Evolutionary conservation across 306 rosid species (phyloP).

Genomic region (Vigna reflexopilosa): DNA sequence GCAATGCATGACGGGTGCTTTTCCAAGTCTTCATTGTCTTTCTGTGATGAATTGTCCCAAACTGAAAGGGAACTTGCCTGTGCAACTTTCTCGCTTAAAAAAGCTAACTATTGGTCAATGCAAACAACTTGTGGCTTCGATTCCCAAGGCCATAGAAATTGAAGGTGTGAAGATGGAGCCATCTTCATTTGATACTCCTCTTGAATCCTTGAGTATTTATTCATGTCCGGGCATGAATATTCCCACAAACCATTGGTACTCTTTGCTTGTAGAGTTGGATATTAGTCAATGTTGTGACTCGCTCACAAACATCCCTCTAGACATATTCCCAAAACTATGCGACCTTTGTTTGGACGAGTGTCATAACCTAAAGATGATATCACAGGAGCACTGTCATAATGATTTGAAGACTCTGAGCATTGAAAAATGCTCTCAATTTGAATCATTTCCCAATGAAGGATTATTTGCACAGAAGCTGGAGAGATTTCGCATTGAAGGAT

Average conservation of each 20-base stretch:
- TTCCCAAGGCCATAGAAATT: neutral
- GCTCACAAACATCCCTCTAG: neutral
- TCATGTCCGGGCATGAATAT: neutral
- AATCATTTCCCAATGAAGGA: constrained; percentile 6
- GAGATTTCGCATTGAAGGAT: neutral
- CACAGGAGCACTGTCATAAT: neutral
- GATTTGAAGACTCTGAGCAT: neutral
- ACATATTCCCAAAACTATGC: neutral
- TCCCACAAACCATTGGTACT: no score
- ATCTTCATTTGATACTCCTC: neutral
- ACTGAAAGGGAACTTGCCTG: neutral
- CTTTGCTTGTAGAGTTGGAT: neutral
- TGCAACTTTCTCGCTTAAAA: neutral
- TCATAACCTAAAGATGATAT: neutral
- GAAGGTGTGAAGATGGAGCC: neutral
- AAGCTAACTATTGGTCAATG: accelerated
- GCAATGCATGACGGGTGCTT: neutral
- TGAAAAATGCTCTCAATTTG: neutral
- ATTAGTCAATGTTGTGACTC: neutral
- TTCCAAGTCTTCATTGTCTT: neutral
- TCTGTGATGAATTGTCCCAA: neutral
- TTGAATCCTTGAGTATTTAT: neutral
- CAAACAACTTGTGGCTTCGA: neutral
- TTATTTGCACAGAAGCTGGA: neutral
- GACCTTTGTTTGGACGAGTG: neutral